Evolutionary conservation across 192 early-diverging fungal genomes (phyloP), one percentile per base, ranked within the genome.

Genomic region (Oehlia diaphana): DNA sequence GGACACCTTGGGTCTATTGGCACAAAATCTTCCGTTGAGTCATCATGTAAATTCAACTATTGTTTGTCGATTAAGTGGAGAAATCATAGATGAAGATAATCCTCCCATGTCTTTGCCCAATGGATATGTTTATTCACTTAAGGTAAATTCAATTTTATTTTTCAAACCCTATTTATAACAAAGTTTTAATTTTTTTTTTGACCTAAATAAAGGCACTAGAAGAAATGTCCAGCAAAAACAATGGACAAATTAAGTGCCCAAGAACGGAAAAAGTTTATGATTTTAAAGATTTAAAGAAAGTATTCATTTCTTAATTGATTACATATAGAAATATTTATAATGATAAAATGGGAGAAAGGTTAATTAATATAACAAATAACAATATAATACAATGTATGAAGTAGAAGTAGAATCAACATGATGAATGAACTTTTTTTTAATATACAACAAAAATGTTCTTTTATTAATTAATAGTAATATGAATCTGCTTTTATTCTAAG

Each of bases 61-160:
- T 35, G 97, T 99, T 26, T 99, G 97, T 84, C 89, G 95, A 16
- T 91, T 98, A 33, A 92, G 92, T 35, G 96, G 96, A 23, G 89
- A 92, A 53, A 95, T 96, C 37, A 99, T 99, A 94, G 92, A 98
- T 83, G 97, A 96, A 82, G 91, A 97, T 83, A 99, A 99, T 82
- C 91, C 93, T 64, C 97, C 97, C 0, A 93, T 99, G 94, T 90
- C 94, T 4, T 85, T 99, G 70, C 97, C 97, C 26, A 99, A 99
- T 85, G 97, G 97, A 62, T 91, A 95, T 65, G 97, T 98, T 13
- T 99, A 99, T 82, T 96, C 95, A 9, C 85, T 85, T 37, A 83
- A 91, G 85, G 95, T 96, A 88, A 81, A 79, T 28, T 8, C 35
- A 62, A 23, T 65, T 35, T 7, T 50, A 80, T 21, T 31, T 28